Conservation (phyloP, 345 rosid species). For the Rhodamnia argentea region DNA sequence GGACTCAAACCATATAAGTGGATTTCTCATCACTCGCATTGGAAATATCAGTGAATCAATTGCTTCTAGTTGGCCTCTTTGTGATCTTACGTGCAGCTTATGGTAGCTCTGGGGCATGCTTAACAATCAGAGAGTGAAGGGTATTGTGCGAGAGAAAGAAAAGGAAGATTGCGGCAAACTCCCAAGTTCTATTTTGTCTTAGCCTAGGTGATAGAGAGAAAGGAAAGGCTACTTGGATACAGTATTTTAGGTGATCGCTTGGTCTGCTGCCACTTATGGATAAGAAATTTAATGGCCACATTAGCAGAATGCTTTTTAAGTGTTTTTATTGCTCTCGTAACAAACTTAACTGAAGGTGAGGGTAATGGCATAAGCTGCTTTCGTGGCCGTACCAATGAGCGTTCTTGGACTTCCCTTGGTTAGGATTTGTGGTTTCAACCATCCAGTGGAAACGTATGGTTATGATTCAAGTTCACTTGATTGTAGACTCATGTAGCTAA, state of each 20-base stretch:
- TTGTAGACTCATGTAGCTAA: neutral
- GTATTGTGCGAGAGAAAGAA: neutral
- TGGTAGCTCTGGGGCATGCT: neutral
- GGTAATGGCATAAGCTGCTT: neutral
- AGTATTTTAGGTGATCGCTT: neutral
- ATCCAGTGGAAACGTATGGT: neutral
- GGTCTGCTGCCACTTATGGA: neutral
- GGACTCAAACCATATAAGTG: neutral
- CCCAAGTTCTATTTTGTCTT: neutral
- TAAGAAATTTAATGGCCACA: neutral
- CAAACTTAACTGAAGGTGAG: neutral
- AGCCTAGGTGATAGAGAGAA: neutral
- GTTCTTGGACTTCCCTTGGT: neutral
- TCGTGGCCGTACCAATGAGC: neutral
- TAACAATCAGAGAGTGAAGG: neutral
- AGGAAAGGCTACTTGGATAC: neutral
- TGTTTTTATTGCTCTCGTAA: neutral
- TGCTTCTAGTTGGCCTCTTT: neutral
- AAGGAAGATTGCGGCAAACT: neutral
- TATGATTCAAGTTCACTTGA: neutral
- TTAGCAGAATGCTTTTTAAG: neutral
- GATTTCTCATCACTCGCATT: neutral
- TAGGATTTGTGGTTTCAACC: neutral
- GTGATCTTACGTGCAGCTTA: neutral
- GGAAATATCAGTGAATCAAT: neutral